Evolutionary conservation across 257 asterid species (phyloP).

Genomic region (Solanum dulcamara): DNA sequence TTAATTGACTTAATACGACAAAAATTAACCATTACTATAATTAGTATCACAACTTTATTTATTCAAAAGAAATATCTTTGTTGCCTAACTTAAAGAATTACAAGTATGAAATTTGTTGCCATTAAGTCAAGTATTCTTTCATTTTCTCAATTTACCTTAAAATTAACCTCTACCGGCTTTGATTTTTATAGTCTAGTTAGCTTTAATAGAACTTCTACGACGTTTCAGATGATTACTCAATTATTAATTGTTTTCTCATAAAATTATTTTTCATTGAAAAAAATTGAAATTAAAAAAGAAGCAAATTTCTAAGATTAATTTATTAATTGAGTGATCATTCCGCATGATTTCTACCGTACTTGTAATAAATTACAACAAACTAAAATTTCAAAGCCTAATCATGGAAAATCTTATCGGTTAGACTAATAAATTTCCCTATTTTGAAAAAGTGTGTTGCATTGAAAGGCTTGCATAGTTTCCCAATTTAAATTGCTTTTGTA

Average conservation of each 20-base stretch:
- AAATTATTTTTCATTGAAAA: not conserved
- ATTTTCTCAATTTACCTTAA: not conserved
- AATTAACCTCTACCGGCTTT: not conserved
- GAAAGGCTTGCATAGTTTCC: not conserved
- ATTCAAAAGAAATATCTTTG: not conserved
- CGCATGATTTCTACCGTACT: not conserved
- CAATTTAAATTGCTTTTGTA: not conserved
- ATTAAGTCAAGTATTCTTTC: not conserved
- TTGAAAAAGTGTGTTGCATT: not conserved
- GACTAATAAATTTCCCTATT: not conserved
- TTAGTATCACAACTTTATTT: not conserved
- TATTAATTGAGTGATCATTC: not conserved
- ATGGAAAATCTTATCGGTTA: not conserved
- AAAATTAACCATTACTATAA: not conserved
- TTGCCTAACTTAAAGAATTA: not conserved
- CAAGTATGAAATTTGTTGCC: not conserved
- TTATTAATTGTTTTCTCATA: too few relatives aligned
- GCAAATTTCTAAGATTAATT: not conserved
- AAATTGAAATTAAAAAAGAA: not conserved
- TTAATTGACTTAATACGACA: not conserved
- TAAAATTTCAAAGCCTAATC: not conserved
- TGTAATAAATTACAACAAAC: not conserved
- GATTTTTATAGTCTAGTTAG: not conserved
- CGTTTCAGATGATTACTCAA: not conserved
- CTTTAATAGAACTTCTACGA: not conserved